Percentiles rank a stretch among this genome's conserved stretches.
Conservation (phyloP, 1,284 basidiomycete genomes). For the Lentinula novae-zelandiae region DNA sequence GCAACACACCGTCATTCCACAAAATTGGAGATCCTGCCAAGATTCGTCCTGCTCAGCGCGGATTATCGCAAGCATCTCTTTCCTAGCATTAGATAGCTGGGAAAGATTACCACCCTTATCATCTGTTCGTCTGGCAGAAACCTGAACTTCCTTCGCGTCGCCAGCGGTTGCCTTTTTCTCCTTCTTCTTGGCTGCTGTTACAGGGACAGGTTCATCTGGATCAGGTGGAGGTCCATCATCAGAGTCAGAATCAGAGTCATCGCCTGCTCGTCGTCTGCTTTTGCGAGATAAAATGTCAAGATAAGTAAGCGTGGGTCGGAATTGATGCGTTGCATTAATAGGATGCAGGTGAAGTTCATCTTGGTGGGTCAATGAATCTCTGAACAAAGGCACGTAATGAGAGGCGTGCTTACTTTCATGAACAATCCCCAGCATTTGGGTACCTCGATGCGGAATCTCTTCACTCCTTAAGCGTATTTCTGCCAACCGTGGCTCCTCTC, state of each 20-base stretch:
- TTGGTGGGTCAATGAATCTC: constrained; percentile 25
- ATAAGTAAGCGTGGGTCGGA: constrained; percentile 76
- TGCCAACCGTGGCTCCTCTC: constrained; percentile 55
- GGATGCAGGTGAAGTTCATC: constrained; percentile 76
- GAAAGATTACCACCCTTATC: constrained; percentile 36
- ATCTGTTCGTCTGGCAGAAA: constrained; percentile 65
- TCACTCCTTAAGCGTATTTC: constrained; percentile 74
- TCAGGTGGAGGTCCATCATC: constrained; percentile 77
- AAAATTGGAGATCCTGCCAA: constrained; percentile 66
- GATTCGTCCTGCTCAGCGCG: constrained; percentile 70
- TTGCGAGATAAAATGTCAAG: constrained; percentile 68
- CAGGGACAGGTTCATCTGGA: constrained; percentile 60
- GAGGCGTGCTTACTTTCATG: constrained; percentile 32
- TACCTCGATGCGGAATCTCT: constrained; percentile 56
- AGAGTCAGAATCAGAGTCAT: constrained; percentile 62
- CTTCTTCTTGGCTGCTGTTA: constrained; percentile 46
- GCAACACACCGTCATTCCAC: constrained; percentile 53
- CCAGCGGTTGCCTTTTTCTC: constrained; percentile 23
- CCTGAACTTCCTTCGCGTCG: constrained; percentile 71
- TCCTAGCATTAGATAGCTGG: constrained; percentile 55
- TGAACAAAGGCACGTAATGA: constrained; percentile 9
- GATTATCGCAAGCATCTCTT: constrained; percentile 71
- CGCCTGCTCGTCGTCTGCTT: constrained; percentile 43
- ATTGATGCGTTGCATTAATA: constrained; percentile 70
- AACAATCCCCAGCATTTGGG: constrained; percentile 71